Base-by-base conservation (phyloP, 2,329 filamentous ascomycete species). In the Fusarium sp. region DNA sequence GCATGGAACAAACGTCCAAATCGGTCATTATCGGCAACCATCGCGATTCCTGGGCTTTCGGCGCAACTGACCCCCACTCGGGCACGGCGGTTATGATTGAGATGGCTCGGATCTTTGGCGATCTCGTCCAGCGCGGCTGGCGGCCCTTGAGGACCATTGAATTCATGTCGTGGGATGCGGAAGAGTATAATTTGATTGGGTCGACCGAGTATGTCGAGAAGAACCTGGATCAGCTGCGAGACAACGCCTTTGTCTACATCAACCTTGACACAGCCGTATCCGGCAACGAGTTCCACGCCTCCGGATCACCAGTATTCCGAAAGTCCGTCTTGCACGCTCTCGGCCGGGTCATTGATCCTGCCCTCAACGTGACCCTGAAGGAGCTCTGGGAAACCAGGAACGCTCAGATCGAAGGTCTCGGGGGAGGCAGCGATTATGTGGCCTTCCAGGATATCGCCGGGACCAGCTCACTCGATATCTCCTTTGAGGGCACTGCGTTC, bases 111-210 rank as follows among this genome's bases (percentile, higher is more conserved):
- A 90, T 97, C 51, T 93, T 99, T 74, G 94, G 94, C 41, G 90
- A 94, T 68, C 87, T 98, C 15, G 85, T 91, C 23, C 81, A 86
- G 15, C 88, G 90, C 61, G 95, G 95, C 56, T 99, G 96, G 96
- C 88, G 93, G 28, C 96, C 96, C 1, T 85, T 97, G 15, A 91
- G 96, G n/a, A 97, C 94, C 4, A 97, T 99, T 70, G 93, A 97
- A 78, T 98, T 99, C 79, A 94, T 95, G 76, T 97, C 94, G 36
- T 99, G 96, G 96, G 96, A 99, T 79, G 96, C 89, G 5, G 92
- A 92, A 73, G 94, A 95, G 80, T 98, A 97, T 83, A 98, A 98
- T 80, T 84, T 96, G 47, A 93, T 97, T 62, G 96, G 96, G 9
- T 97, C 94, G 11, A 98, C 96, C 2, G 96, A 99, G 79, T 95